phyloP scores from a whole-genome alignment of 2,329 filamentous ascomycete species.

The Huntiella decipiens region DNA sequence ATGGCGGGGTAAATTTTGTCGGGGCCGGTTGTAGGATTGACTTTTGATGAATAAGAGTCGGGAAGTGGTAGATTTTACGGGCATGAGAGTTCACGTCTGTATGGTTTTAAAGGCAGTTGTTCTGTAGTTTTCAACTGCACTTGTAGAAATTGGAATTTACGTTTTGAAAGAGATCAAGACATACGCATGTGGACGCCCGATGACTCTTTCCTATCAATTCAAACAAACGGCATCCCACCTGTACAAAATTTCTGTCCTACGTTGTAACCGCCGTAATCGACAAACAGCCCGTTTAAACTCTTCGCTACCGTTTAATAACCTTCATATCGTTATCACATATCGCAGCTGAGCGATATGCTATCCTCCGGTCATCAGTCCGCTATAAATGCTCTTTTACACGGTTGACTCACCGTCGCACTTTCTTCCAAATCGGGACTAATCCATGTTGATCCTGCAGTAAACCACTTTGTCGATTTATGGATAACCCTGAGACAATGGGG shows the following conservation, averaged over 20 bases:
- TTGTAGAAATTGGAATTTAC: neutral
- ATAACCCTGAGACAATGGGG: neutral
- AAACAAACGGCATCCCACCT: neutral
- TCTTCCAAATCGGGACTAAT: neutral
- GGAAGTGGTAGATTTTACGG: neutral
- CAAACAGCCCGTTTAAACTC: neutral
- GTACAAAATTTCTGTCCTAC: neutral
- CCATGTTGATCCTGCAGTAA: neutral
- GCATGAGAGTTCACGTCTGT: neutral
- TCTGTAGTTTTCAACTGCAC: neutral
- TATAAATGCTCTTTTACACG: neutral
- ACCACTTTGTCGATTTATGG: neutral
- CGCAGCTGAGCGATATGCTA: neutral
- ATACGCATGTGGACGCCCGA: neutral
- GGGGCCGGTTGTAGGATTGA: slow-evolving; percentile 5
- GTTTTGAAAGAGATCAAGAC: neutral
- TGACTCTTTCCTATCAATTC: neutral
- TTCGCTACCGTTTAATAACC: neutral
- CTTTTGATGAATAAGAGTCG: neutral
- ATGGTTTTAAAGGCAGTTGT: neutral
- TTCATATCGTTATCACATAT: neutral
- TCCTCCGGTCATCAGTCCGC: neutral
- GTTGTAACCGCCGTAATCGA: neutral
- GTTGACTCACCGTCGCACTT: neutral
- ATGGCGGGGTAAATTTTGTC: slow-evolving; percentile 11